Conservation (phyloP, 768 basidiomycete species). For the Glaciozyma antarctica region DNA sequence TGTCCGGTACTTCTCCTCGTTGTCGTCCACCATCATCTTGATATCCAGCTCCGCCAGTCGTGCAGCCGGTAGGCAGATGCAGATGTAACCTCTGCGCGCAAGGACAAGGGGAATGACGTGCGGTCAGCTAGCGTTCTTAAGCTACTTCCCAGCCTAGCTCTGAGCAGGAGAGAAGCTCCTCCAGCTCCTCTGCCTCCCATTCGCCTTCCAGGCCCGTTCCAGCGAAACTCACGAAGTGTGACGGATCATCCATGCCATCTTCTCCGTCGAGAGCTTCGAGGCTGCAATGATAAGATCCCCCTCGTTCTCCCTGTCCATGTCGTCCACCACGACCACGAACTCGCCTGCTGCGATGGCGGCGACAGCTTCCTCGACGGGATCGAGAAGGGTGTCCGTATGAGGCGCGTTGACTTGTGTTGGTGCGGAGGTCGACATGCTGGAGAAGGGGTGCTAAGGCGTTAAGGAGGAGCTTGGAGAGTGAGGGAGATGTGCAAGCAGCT, state of each 20-base stretch:
- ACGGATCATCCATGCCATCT: slow-evolving; percentile 99
- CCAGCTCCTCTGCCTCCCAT: background rate
- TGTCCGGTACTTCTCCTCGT: slow-evolving; percentile 82
- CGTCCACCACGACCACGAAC: slow-evolving; percentile 95
- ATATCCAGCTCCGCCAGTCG: slow-evolving; percentile 69
- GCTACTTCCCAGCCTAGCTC: background rate
- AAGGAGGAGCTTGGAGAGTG: background rate
- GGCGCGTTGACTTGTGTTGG: background rate
- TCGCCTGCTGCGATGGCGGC: slow-evolving; percentile 67
- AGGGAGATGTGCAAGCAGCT: too few relatives aligned
- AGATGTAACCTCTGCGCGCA: slow-evolving; percentile 73
- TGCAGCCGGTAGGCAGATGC: slow-evolving; percentile 66
- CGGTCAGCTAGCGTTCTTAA: background rate
- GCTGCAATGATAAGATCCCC: slow-evolving; percentile 91
- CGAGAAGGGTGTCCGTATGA: slow-evolving; percentile 46
- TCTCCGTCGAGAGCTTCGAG: slow-evolving; percentile 72
- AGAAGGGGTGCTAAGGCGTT: background rate
- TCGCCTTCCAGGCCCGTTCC: background rate
- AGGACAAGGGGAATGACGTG: background rate
- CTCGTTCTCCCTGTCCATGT: slow-evolving; percentile 91
- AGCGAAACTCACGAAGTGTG: slow-evolving; percentile 65
- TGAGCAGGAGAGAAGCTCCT: background rate
- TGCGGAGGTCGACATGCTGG: background rate
- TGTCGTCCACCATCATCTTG: slow-evolving; percentile 86
- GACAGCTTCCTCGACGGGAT: slow-evolving; percentile 69